These are phyloP conservation scores for Diplocarpon rosae DNA, from an alignment of 2,329 filamentous ascomycete genomes.

Conservation along the genomic window DNA sequence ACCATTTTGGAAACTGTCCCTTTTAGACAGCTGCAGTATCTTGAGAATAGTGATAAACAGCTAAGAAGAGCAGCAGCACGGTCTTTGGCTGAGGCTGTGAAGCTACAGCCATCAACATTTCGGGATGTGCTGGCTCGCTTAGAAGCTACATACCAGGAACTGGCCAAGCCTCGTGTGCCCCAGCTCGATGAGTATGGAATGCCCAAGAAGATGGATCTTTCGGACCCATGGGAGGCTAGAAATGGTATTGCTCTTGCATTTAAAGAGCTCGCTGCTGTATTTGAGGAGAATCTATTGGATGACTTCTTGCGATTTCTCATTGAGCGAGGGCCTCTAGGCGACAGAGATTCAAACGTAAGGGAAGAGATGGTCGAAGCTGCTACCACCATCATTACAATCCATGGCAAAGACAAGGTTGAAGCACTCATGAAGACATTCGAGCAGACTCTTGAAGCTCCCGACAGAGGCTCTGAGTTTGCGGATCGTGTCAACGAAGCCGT, in stretches of 20 bases:
- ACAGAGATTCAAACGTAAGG: constrained; percentile 66
- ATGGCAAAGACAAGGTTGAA: constrained; percentile 75
- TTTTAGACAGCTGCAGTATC: constrained; percentile 60
- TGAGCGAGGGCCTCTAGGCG: constrained; percentile 74
- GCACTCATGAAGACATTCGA: constrained; percentile 90
- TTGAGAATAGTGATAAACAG: constrained; percentile 69
- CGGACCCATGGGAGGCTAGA: constrained; percentile 83
- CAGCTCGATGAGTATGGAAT: constrained; percentile 90
- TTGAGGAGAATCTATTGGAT: constrained; percentile 60
- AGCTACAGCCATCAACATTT: constrained; percentile 48
- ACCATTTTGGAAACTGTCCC: constrained; percentile 55
- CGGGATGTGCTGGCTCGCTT: constrained; percentile 52
- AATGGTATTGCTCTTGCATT: constrained; percentile 85
- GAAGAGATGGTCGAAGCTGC: constrained; percentile 88
- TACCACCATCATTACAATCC: constrained; percentile 65
- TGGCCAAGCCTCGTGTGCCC: constrained; percentile 72
- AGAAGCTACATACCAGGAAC: constrained; percentile 60
- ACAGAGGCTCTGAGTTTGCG: constrained; percentile 67
- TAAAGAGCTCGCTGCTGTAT: constrained; percentile 63
- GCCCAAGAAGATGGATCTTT: constrained; percentile 76
- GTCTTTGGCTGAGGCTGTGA: constrained; percentile 64
- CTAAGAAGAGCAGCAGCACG: constrained; percentile 75
- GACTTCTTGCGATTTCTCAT: constrained; percentile 79
- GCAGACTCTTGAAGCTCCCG: constrained; percentile 71
- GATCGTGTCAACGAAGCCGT: constrained; percentile 95